Percentiles rank a stretch among this genome's conserved stretches.
phyloP scores from a whole-genome alignment of 441 rosid species.

The Croton laevigatus region DNA sequence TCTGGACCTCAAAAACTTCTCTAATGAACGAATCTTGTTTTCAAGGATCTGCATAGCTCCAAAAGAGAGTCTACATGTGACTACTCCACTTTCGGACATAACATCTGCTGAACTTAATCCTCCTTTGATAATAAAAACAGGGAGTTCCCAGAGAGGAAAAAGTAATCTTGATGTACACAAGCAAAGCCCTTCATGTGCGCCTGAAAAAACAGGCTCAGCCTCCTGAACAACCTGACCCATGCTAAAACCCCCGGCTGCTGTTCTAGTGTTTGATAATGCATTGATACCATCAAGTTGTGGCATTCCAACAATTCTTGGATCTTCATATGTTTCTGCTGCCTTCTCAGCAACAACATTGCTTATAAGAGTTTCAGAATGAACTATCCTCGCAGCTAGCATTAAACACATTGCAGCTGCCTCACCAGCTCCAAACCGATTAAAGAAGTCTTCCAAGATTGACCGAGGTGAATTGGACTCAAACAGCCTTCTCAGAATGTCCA shows the following conservation, averaged over 20 bases:
- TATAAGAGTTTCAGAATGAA: slow-evolving; percentile 71
- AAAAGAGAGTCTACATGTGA: slow-evolving; percentile 73
- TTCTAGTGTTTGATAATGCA: slow-evolving; percentile 73
- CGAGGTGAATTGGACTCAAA: slow-evolving; percentile 82
- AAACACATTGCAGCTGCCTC: slow-evolving; percentile 99
- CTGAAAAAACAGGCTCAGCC: slow-evolving; percentile 93
- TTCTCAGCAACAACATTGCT: slow-evolving; percentile 76
- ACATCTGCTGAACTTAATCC: slow-evolving; percentile 37
- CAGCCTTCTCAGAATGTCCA: slow-evolving; percentile 88
- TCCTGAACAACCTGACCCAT: slow-evolving; percentile 99
- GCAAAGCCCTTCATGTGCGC: slow-evolving; percentile 95
- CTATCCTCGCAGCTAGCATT: slow-evolving; percentile 87
- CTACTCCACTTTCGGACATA: slow-evolving; percentile 49
- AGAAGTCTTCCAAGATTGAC: slow-evolving; percentile 85
- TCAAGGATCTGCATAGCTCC: slow-evolving; percentile 82
- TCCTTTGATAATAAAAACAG: slow-evolving; percentile 64
- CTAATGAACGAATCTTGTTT: slow-evolving; percentile 80
- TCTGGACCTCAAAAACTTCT: slow-evolving; percentile 83
- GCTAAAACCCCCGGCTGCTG: slow-evolving; percentile 89
- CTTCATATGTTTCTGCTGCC: slow-evolving; percentile 98
- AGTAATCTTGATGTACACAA: slow-evolving; percentile 88
- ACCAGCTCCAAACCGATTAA: slow-evolving; percentile 90
- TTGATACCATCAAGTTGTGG: slow-evolving; percentile 89
- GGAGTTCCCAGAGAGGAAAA: slow-evolving; percentile 93
- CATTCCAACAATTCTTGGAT: slow-evolving; percentile 93